Evolutionary conservation across 805 yeast genomes (phyloP), one percentile per base, ranked within the genome.

Genomic region (Spathaspora boniae): DNA sequence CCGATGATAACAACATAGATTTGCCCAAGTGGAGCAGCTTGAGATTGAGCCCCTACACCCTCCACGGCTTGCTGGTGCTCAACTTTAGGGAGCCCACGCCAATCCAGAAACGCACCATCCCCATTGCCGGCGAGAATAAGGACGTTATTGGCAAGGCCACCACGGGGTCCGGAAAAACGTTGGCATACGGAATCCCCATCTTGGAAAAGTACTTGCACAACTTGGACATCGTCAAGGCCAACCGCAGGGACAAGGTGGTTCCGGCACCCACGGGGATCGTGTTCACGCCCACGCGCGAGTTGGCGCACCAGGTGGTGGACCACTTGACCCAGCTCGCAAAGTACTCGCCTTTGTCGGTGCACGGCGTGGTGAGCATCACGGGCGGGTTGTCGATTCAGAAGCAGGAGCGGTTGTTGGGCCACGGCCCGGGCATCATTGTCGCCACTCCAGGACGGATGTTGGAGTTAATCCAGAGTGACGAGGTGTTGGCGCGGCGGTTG

Each of bases 141-240:
- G 98, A 93, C 60, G 76, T 93, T 4, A 80, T 93, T 45, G 98
- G 98, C 37, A 93, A 91, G 54, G 98, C 98, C 11, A 82, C 93
- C 8, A 93, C 98, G 1, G 98, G 98, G 56, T 86, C 96, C 1
- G 98, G 98, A 70, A 93, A 93, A 56, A 93, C 98, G 0, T 66
- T 89, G 39, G 99, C 98, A 0, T 93, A 86, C 57, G 96, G 96
- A 30, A 76, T 93, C 18, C 97, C 98, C 7, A 81, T 94, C 19
- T 58, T 93, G 41, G 96, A 91, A 52, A 75, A 70, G 40, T 73
- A 76, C 40, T 47, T 78, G 14, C 38, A 47, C 11, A 56, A 58
- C 7, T 33, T 49, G 21, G 42, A 40, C 4, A 33, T 36, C 17
- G 40, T 48, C 25, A 43, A 48, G 33, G 36, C 41, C 9, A 45